phyloP scores from a whole-genome alignment of 169 alveolate genomes.

The Hepatocystis sp. region DNA sequence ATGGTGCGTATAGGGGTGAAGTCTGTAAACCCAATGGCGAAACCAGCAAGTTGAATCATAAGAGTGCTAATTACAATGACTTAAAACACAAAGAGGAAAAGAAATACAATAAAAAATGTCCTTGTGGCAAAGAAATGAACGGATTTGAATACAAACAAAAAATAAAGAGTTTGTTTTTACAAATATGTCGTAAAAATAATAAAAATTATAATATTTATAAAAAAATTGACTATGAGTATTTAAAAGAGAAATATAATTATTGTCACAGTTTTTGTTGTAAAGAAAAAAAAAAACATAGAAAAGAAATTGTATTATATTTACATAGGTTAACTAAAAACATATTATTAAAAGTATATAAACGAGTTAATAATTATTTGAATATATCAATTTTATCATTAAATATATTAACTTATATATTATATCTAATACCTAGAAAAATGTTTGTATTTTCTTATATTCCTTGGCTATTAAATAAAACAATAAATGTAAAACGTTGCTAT shows the following conservation, averaged over 20 bases:
- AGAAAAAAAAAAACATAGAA: conserved; percentile 49
- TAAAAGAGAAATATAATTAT: conserved; percentile 44
- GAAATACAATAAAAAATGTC: not conserved
- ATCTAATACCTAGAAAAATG: conserved; percentile 54
- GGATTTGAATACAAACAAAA: conserved; percentile 41
- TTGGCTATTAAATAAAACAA: conserved; percentile 64
- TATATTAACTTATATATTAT: conserved; percentile 36
- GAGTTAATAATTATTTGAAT: conserved; percentile 47
- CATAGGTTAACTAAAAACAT: conserved; percentile 67
- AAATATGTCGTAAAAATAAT: conserved; percentile 43
- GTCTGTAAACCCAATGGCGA: too few species aligned
- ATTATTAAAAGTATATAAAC: conserved; percentile 58
- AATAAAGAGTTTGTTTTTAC: conserved; percentile 63
- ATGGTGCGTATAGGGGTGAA: too few species aligned
- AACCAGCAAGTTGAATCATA: too few species aligned
- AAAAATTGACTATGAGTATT: conserved; percentile 48
- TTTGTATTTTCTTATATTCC: conserved; percentile 30
- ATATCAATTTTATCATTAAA: conserved; percentile 70
- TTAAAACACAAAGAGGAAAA: not conserved
- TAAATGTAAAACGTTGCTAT: conserved; percentile 63
- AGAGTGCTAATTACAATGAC: not conserved
- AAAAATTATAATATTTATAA: conserved; percentile 66
- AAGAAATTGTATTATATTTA: conserved; percentile 33
- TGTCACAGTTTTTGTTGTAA: conserved; percentile 21
- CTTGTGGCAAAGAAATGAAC: conserved; percentile 1